Percentiles rank a stretch among this genome's conserved stretches.
phyloP scores from a whole-genome alignment of 2,329 filamentous ascomycete genomes.

The Plenodomus tracheiphilus region DNA sequence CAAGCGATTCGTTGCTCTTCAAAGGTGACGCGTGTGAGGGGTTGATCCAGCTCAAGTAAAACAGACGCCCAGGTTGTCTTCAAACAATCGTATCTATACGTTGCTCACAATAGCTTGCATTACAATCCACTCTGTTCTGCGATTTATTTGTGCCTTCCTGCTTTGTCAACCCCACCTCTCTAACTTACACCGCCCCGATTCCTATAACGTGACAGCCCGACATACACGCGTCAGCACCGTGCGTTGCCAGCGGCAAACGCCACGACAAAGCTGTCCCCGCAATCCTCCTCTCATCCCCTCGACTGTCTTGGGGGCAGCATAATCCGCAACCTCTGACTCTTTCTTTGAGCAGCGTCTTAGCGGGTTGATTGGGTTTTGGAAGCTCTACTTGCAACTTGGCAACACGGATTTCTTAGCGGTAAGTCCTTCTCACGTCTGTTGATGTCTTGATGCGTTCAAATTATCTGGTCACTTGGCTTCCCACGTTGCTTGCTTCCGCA shows the following conservation, averaged over 20 bases:
- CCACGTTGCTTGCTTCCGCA: neutral
- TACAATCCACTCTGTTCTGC: neutral
- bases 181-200: neutral
- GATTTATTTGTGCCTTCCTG: neutral
- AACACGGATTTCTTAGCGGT: neutral
- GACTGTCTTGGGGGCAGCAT: too few relatives aligned
- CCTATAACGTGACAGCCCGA: conserved; percentile 3
- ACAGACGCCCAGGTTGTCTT: neutral
- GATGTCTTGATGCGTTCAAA: neutral
- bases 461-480: neutral
- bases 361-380: too few relatives aligned
- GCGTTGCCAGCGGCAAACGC: neutral
- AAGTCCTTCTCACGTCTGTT: neutral
- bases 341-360: too few relatives aligned
- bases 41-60: neutral
- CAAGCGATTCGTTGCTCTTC: neutral
- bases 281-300: neutral
- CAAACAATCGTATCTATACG: neutral
- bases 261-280: neutral
- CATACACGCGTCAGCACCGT: conserved; percentile 9
- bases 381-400: neutral
- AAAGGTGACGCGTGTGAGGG: neutral
- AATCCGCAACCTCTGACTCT: too few relatives aligned
- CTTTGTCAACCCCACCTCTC: neutral
- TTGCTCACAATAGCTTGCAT: neutral